These are phyloP conservation scores for Auricularia auricula-judae DNA, from an alignment of 768 basidiomycete genomes.

Conservation along the genomic window DNA sequence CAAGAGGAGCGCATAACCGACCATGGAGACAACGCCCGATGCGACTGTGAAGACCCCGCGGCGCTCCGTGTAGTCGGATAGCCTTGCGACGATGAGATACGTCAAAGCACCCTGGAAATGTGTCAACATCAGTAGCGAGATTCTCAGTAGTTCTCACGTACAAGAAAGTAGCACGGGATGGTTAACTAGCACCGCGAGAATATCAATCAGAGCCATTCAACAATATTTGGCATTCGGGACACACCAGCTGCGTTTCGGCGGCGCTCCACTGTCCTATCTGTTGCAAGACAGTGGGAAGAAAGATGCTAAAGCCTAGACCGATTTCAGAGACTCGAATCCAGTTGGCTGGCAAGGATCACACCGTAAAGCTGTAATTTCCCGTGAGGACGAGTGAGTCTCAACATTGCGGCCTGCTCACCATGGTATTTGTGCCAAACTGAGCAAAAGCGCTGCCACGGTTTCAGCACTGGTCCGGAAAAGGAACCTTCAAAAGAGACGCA, in stretches of 20 bases:
- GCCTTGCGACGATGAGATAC: not conserved
- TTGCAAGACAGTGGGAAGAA: conserved; percentile 5
- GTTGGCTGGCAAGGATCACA: no score
- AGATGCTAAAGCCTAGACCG: conserved; percentile 2
- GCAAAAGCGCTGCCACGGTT: not conserved
- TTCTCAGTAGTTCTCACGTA: not conserved
- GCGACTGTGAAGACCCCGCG: not conserved
- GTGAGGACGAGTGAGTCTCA: no score
- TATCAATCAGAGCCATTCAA: not conserved
- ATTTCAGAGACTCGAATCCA: no score
- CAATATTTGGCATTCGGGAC: not conserved
- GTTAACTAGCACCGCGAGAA: not conserved
- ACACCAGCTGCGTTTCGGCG: not conserved
- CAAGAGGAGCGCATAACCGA: not conserved
- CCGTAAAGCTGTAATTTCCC: no score
- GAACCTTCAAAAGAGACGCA: not conserved
- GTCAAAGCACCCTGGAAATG: not conserved
- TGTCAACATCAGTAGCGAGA: not conserved
- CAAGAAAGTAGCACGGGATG: not conserved
- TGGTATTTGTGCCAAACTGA: conserved; percentile 6
- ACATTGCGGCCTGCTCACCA: not conserved
- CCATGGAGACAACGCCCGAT: not conserved
- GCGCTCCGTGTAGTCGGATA: not conserved
- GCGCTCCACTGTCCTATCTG: conserved; percentile 1
- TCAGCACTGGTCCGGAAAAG: no score